Conservation (phyloP, 139 green algal genomes). For the Picochlorum sp. region DNA sequence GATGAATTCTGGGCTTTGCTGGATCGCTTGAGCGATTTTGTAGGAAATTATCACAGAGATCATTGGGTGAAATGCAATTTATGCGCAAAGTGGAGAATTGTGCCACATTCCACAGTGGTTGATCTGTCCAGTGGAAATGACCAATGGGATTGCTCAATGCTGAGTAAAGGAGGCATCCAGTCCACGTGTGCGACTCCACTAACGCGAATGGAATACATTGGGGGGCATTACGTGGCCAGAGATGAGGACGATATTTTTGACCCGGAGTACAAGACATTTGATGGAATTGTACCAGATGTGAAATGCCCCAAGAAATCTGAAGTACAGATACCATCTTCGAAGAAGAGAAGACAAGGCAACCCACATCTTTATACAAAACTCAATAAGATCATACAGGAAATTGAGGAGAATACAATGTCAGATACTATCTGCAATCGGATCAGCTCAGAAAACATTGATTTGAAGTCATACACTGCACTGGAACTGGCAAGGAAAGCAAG, state of each 20-base stretch:
- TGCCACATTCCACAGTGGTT: constrained; percentile 26
- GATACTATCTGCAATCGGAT: not conserved
- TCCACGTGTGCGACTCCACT: constrained; percentile 46
- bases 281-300: too few species aligned
- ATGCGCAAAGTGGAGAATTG: constrained; percentile 55
- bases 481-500: constrained; percentile 36
- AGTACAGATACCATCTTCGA: too few species aligned
- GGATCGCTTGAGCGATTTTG: constrained; percentile 34
- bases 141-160: constrained; percentile 45
- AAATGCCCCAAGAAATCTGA: too few species aligned
- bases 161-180: constrained; percentile 29
- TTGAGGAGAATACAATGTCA: not conserved
- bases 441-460: not conserved
- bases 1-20: constrained; percentile 43
- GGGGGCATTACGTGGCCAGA: constrained; percentile 36
- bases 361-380: too few species aligned
- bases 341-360: too few species aligned
- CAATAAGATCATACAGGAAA: not conserved
- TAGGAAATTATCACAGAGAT: constrained; percentile 46
- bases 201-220: constrained; percentile 42
- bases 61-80: constrained; percentile 66
- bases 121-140: constrained; percentile 9
- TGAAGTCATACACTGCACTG: constrained; percentile 25
- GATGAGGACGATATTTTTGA: constrained; percentile 5
- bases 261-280: not conserved